These are phyloP conservation scores for Aegilops speltoides DNA, from an alignment of 176 grass and related monocot species.

Conservation along the genomic window DNA sequence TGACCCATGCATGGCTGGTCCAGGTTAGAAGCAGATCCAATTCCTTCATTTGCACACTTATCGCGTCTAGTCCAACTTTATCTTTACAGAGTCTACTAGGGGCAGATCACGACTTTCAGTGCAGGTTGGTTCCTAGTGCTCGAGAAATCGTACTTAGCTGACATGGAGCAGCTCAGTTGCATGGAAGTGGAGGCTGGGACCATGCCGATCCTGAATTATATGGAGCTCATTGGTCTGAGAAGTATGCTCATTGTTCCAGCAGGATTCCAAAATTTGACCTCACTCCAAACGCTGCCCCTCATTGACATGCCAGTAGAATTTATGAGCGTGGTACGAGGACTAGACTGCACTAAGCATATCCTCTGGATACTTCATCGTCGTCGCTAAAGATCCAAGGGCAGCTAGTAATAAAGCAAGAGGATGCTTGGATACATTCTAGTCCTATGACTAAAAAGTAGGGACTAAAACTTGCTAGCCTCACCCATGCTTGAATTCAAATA, in stretches of 20 bases:
- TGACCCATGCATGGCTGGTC: not conserved
- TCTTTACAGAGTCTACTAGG: not conserved
- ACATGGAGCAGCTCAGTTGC: not conserved
- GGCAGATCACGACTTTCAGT: not conserved
- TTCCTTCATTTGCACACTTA: not conserved
- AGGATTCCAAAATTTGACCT: not conserved
- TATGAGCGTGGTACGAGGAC: too few species aligned
- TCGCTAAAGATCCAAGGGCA: too few species aligned
- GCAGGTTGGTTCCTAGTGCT: slow-evolving; percentile 13
- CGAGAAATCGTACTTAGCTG: not conserved
- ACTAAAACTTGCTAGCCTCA: too few species aligned
- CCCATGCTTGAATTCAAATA: too few species aligned
- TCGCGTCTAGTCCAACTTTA: not conserved
- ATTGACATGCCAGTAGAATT: not conserved
- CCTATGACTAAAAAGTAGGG: too few species aligned
- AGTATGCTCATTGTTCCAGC: not conserved
- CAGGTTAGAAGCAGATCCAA: not conserved
- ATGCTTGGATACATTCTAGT: too few species aligned
- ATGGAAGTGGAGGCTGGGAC: not conserved
- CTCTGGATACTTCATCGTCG: too few species aligned
- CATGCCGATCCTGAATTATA: not conserved
- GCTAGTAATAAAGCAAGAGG: too few species aligned
- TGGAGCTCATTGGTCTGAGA: not conserved
- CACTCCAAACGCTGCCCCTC: not conserved
- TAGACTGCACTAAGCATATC: too few species aligned